Conservation (phyloP, 1,139 yeast genomes). For the Hanseniaspora gamundiae region DNA sequence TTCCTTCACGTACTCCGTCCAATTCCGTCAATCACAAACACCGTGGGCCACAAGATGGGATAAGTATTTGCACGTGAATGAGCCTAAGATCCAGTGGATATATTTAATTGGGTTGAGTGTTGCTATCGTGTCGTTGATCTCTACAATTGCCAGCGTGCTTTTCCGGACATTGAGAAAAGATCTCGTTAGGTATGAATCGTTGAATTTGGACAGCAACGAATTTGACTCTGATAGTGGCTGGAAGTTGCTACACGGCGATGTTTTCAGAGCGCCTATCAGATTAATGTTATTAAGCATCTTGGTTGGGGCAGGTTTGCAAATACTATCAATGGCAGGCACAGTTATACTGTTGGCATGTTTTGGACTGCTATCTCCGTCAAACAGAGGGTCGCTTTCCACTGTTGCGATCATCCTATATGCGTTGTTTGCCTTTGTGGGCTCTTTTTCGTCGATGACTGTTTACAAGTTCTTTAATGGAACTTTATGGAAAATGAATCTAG, state of each 20-base stretch:
- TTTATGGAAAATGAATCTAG: slow-evolving; percentile 76
- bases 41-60: slow-evolving; percentile 99
- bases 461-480: slow-evolving; percentile 90
- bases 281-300: slow-evolving; percentile 64
- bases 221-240: slow-evolving; percentile 93
- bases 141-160: slow-evolving; percentile 70
- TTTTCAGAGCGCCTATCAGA: slow-evolving; percentile 72
- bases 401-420: slow-evolving; percentile 79
- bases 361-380: slow-evolving; percentile 87
- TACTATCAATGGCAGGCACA: slow-evolving; percentile 62
- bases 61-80: slow-evolving; percentile 80
- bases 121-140: slow-evolving; percentile 64
- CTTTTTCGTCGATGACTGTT: slow-evolving; percentile 73
- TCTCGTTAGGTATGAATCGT: slow-evolving; percentile 77
- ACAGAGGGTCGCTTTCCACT: slow-evolving; percentile 87
- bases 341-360: slow-evolving; percentile 75
- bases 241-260: slow-evolving; percentile 94
- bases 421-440: slow-evolving; percentile 66
- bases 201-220: slow-evolving; percentile 70
- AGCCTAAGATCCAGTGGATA: slow-evolving; percentile 93
- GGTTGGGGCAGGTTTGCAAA: slow-evolving; percentile 82
- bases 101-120: slow-evolving; percentile 76
- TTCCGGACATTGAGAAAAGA: slow-evolving; percentile 75
- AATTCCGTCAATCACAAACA: slow-evolving; percentile 52
- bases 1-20: slow-evolving; percentile 49